Percentiles rank a stretch among this genome's conserved stretches.
These are phyloP conservation scores for Pseudogymnoascus sp. DNA, from an alignment of 2,329 filamentous ascomycete genomes.

Conservation along the genomic window DNA sequence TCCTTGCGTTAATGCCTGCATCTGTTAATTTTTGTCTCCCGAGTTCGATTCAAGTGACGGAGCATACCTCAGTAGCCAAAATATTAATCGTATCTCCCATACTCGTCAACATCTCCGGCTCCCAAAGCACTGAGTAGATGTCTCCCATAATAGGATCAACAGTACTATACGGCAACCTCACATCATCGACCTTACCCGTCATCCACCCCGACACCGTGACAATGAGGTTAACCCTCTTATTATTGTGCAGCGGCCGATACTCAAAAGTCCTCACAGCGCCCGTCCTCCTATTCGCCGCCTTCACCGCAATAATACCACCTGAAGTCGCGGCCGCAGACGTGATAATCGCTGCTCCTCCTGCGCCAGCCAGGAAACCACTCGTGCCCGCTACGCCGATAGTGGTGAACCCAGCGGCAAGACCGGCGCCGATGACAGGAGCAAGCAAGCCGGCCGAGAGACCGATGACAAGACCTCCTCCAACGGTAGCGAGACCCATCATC, in stretches of 20 bases:
- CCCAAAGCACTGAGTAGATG: slow-evolving; percentile 93
- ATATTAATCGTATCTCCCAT: slow-evolving; percentile 99
- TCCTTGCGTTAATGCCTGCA: slow-evolving; percentile 83
- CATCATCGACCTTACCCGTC: slow-evolving; percentile 95
- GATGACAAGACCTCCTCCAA: slow-evolving; percentile 90
- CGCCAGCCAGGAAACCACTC: slow-evolving; percentile 78
- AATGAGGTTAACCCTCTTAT: slow-evolving; percentile 92
- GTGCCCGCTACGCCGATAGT: slow-evolving; percentile 91
- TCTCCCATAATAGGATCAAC: slow-evolving; percentile 98
- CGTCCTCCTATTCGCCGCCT: slow-evolving; percentile 78
- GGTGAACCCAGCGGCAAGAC: slow-evolving; percentile 87
- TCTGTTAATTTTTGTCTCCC: slow-evolving; percentile 23
- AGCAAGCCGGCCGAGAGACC: slow-evolving; percentile 86
- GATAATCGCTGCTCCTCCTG: slow-evolving; percentile 88
- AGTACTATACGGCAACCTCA: slow-evolving; percentile 89
- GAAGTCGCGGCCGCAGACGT: slow-evolving; percentile 82
- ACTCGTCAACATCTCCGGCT: slow-evolving; percentile 93
- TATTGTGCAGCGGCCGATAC: slow-evolving; percentile 93
- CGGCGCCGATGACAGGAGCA: slow-evolving; percentile 88
- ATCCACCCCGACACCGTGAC: slow-evolving; percentile 96
- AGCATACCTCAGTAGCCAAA: slow-evolving; percentile 82
- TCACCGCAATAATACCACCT: slow-evolving; percentile 76
- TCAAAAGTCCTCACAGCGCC: slow-evolving; percentile 95
- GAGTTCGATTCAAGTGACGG: not conserved
- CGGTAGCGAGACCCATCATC: slow-evolving; percentile 94